These are phyloP conservation scores for Diversispora epigaea DNA, from an alignment of 192 early-diverging fungal species.

Conservation along the genomic window DNA sequence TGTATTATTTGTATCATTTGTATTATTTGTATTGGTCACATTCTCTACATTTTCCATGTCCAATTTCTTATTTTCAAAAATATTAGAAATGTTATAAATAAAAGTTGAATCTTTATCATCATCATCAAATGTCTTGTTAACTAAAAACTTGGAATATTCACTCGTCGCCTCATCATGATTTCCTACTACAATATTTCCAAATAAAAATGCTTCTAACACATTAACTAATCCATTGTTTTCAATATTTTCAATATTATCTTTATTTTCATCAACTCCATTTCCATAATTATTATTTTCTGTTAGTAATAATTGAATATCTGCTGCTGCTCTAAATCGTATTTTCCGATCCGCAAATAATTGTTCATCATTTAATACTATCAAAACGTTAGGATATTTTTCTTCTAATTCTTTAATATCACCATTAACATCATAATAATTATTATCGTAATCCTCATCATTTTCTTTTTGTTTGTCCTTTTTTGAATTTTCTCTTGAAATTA, in stretches of 20 bases:
- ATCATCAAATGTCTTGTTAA: conserved; percentile 37
- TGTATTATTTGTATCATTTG: too few relatives aligned
- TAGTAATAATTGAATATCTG: conserved; percentile 54
- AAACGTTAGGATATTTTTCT: conserved; percentile 40
- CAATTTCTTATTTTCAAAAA: too few relatives aligned
- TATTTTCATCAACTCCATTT: conserved; percentile 46
- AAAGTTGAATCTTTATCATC: too few relatives aligned
- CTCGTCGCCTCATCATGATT: conserved; percentile 48
- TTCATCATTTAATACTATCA: conserved; percentile 41
- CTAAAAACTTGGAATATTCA: conserved; percentile 43
- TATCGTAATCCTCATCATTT: too few relatives aligned
- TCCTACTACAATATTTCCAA: conserved; percentile 54
- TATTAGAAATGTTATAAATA: too few relatives aligned
- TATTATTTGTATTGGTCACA: too few relatives aligned
- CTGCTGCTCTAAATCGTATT: conserved; percentile 48
- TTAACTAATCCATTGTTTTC: too few relatives aligned
- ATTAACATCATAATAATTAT: too few relatives aligned
- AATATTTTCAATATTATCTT: too few relatives aligned
- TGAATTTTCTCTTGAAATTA: conserved; percentile 28
- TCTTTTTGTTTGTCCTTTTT: too few relatives aligned
- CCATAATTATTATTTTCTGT: conserved; percentile 57
- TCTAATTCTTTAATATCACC: conserved; percentile 19
- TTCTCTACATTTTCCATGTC: too few relatives aligned
- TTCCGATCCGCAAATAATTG: conserved; percentile 46
- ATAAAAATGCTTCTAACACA: conserved; percentile 42